phyloP scores from a whole-genome alignment of 345 rosid species.

The Eutrema heterophyllum region DNA sequence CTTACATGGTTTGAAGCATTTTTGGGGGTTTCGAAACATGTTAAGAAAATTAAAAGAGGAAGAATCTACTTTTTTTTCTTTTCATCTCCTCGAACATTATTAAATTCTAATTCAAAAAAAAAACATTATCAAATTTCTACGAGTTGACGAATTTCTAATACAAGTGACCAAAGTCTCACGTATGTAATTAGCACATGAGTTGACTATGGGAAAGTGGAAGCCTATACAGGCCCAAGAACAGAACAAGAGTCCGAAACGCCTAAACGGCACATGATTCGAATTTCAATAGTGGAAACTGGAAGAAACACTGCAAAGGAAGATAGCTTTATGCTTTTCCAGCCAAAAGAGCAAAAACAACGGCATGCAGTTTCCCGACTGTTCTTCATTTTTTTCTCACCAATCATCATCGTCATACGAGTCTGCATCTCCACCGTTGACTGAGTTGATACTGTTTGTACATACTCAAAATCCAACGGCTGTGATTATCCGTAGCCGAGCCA shows the following conservation, averaged over 20 bases:
- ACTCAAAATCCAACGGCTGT: neutral
- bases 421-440: neutral
- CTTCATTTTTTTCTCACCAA: neutral
- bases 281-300: neutral
- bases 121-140: neutral
- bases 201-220: neutral
- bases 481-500: neutral
- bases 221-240: neutral
- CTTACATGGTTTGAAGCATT: slow-evolving; percentile 1
- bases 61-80: too few species aligned
- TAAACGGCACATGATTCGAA: neutral
- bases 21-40: neutral
- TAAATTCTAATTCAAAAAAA: too few species aligned
- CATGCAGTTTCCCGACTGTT: neutral
- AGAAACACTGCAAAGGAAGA: neutral
- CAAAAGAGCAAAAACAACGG: neutral
- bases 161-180: neutral
- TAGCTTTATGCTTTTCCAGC: neutral
- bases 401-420: neutral
- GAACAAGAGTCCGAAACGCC: neutral
- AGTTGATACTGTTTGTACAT: neutral
- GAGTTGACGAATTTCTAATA: neutral
- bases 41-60: neutral
- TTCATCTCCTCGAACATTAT: neutral
- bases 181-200: neutral